phyloP scores from a whole-genome alignment of 1,139 yeast species.

The Scheffersomyces insectosa region DNA sequence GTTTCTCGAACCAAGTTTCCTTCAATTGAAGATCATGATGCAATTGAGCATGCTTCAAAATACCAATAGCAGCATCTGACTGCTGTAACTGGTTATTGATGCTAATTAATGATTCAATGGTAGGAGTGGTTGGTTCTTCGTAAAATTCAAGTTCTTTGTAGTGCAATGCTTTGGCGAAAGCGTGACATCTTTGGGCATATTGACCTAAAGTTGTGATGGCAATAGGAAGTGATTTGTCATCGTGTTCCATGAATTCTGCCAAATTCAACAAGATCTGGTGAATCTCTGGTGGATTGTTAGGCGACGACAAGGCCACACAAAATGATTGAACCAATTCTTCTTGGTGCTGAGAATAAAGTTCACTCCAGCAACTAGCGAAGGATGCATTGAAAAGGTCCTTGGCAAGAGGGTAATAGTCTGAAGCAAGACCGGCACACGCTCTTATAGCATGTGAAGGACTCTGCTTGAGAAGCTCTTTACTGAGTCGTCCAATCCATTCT shows the following conservation, averaged over 20 bases:
- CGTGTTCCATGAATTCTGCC: conserved; percentile 98
- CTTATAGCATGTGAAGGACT: conserved; percentile 94
- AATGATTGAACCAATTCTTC: conserved; percentile 86
- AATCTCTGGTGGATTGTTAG: conserved; percentile 94
- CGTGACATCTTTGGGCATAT: conserved; percentile 94
- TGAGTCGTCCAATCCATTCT: conserved; percentile 90
- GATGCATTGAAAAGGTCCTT: conserved; percentile 91
- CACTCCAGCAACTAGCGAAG: conserved; percentile 96
- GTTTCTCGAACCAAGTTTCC: conserved; percentile 96
- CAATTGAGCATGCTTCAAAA: conserved; percentile 90
- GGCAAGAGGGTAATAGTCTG: conserved; percentile 85
- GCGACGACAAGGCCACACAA: conserved; percentile 83
- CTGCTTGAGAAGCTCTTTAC: conserved; percentile 84
- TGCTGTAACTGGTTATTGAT: conserved; percentile 95
- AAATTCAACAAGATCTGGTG: conserved; percentile 84
- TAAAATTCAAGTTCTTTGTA: conserved; percentile 94
- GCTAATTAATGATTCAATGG: conserved; percentile 87
- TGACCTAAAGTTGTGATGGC: conserved; percentile 86
- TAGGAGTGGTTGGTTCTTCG: conserved; percentile 88
- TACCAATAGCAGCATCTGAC: conserved; percentile 97
- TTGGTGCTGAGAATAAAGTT: conserved; percentile 86
- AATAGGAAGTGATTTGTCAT: conserved; percentile 89
- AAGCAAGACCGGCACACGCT: conserved; percentile 90
- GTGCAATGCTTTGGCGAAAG: conserved; percentile 95
- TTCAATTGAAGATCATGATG: conserved; percentile 90